Evolutionary conservation across 306 rosid genomes (phyloP).

Genomic region (Pyrus betulifolia): DNA sequence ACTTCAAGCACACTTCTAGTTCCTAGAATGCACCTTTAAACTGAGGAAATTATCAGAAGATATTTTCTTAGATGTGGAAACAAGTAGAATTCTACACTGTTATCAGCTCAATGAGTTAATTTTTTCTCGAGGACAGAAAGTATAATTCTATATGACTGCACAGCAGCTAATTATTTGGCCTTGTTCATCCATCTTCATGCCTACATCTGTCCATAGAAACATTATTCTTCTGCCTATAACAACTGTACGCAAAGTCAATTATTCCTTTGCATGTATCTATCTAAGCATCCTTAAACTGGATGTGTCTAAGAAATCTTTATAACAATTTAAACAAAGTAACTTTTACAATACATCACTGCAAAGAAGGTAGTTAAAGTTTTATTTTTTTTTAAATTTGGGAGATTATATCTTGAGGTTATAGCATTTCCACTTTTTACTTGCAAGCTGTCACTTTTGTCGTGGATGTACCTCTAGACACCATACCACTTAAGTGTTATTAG

Average conservation of each 20-base stretch:
- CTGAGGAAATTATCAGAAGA: not conserved
- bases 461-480: no score
- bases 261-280: not conserved
- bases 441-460: no score
- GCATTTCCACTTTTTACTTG: no score
- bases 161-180: not conserved
- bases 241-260: not conserved
- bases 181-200: not conserved
- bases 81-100: not conserved
- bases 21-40: not conserved
- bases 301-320: not conserved
- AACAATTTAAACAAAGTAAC: not conserved
- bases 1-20: not conserved
- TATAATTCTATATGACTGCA: not conserved
- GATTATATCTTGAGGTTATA: no score
- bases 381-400: no score
- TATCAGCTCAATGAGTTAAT: not conserved
- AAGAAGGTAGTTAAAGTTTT: not conserved
- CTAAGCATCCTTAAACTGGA: not conserved
- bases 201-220: not conserved
- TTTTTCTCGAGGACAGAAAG: not conserved
- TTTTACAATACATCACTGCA: no score
- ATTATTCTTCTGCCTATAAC: not conserved
- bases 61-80: not conserved
- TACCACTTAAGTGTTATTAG: no score